Base-by-base conservation (phyloP, 139 green algal genomes). In the Chlamydomonas eustigma region DNA sequence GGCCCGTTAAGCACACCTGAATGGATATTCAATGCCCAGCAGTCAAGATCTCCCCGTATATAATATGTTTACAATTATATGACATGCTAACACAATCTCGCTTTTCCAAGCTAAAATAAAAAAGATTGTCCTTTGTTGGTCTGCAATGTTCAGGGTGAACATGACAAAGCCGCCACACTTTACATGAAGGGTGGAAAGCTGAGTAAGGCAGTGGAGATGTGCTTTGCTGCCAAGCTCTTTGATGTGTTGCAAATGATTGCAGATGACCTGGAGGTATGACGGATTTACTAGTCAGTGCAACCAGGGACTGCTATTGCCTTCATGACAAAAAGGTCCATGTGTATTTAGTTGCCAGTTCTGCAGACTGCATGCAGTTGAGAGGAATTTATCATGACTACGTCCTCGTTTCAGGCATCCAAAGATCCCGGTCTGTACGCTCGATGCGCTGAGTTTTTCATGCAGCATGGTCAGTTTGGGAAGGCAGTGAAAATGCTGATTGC, bases 131-230 rank as follows among this genome's bases (percentile, higher is more conserved):
- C n/a, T n/a, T n/a, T n/a, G n/a, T n/a, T n/a, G n/a, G n/a, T n/a
- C n/a, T n/a, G n/a, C n/a, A n/a, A n/a, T n/a, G 44, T 58, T 12
- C 44, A 58, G 44, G 44, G 76, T 36, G 73, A 83, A 69, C 77
- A 86, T 37, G 80, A 87, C 50, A 81, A 79, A 58, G 84, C 84
- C 37, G 80, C 78, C 35, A 84, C 64, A 51, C 76, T 87, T 70
- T 83, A 70, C 58, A 70, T 70, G 58, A 70, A 70, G 73, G 79
- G 79, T 5, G 86, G 84, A 37, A 75, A 88, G 78, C 78, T 88
- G 35, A 79, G 75, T 39, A 90, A 88, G 78, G 90, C 90, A 22
- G 80, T 93, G 74, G 88, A 95, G 37, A 84, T 95, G 76, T 94
- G 89, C 86, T 92, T 94, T 82, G 63, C 67, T n/a, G 74, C 76